Percentiles rank a stretch among this genome's conserved stretches.
Conservation (phyloP, 192 early-diverging fungal species). For the Podila verticillata region DNA sequence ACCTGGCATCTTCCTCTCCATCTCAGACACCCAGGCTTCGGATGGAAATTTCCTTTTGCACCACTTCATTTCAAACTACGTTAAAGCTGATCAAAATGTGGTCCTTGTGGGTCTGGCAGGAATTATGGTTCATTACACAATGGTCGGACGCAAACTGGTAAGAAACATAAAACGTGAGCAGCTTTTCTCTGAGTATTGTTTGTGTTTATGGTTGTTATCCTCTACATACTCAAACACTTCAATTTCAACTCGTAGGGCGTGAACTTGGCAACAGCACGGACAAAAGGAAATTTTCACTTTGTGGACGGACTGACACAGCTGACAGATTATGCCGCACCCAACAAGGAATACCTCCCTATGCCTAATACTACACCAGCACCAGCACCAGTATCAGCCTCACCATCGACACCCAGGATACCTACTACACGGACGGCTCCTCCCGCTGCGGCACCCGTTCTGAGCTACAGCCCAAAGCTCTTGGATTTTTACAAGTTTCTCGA, state of each 20-base stretch:
- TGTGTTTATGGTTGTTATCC: neutral
- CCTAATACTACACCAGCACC: constrained; percentile 8
- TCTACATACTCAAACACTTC: neutral
- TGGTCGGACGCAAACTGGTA: constrained; percentile 68
- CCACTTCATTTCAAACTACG: constrained; percentile 68
- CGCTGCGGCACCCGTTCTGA: constrained; percentile 20
- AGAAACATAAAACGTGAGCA: neutral
- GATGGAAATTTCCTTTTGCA: constrained; percentile 70
- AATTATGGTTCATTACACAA: constrained; percentile 67
- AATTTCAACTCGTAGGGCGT: constrained; percentile 53
- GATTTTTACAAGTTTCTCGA: constrained; percentile 52
- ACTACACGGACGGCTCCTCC: constrained; percentile 10
- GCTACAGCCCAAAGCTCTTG: constrained; percentile 28
- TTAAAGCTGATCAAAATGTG: constrained; percentile 63
- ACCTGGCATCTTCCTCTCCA: constrained; percentile 54
- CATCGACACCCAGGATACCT: constrained; percentile 7
- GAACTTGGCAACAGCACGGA: constrained; percentile 56
- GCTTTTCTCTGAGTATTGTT: neutral
- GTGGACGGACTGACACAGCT: constrained; percentile 68
- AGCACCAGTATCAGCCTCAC: constrained; percentile 2
- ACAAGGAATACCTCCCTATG: constrained; percentile 30
- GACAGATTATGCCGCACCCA: constrained; percentile 53
- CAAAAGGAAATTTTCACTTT: constrained; percentile 59
- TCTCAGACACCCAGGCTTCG: constrained; percentile 64
- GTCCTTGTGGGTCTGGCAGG: constrained; percentile 66